phyloP scores from a whole-genome alignment of 2,329 filamentous ascomycete genomes.

The Colletotrichum sp. region DNA sequence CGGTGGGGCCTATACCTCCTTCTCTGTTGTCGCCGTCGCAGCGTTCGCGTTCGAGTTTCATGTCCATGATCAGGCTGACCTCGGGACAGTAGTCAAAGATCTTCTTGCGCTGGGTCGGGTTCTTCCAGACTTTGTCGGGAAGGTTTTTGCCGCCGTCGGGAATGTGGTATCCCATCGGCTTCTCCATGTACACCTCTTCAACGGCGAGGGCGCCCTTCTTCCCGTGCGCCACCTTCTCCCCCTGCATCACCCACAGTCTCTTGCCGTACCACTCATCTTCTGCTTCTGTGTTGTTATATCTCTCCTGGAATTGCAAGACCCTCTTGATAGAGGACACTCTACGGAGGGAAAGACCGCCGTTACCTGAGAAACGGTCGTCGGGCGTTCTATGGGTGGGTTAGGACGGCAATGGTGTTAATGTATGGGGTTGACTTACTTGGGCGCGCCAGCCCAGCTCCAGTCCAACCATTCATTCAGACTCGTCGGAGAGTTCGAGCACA shows the following conservation, averaged over 20 bases:
- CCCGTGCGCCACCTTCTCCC: constrained; percentile 49
- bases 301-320: constrained; percentile 52
- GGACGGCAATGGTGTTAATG: neutral
- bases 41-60: constrained; percentile 57
- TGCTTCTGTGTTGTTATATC: constrained; percentile 54
- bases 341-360: constrained; percentile 59
- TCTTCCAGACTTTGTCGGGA: constrained; percentile 50
- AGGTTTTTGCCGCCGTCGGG: constrained; percentile 46
- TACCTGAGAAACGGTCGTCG: constrained; percentile 53
- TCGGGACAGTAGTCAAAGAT: constrained; percentile 64
- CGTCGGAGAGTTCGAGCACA: constrained; percentile 57
- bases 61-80: constrained; percentile 58
- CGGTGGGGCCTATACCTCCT: constrained; percentile 25
- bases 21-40: constrained; percentile 42
- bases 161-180: constrained; percentile 61
- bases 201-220: constrained; percentile 50
- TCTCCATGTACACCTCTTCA: constrained; percentile 53
- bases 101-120: constrained; percentile 43
- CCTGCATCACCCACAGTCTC: constrained; percentile 51
- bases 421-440: constrained; percentile 38
- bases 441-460: constrained; percentile 60
- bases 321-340: constrained; percentile 54
- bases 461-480: constrained; percentile 58
- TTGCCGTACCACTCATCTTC: constrained; percentile 63
- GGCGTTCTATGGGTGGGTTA: constrained; percentile 30